Evolutionary conservation across 192 early-diverging fungal genomes (phyloP).

Genomic region (Coemansia sp.): DNA sequence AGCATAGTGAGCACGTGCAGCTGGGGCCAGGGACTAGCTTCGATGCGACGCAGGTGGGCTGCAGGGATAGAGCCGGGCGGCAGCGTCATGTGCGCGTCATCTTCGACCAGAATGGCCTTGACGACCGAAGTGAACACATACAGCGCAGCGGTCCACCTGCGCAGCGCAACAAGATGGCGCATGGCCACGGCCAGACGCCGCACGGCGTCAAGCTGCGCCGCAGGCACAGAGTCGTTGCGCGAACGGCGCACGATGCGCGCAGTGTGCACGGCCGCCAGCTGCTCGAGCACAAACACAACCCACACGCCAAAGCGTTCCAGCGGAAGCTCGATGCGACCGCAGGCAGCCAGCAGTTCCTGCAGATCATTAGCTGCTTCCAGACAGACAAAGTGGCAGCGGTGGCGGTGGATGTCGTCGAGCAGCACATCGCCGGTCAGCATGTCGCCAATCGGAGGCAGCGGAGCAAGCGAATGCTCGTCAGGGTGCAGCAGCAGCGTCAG

Average conservation of each 20-base stretch:
- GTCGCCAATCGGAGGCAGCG: neutral
- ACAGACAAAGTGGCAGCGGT: slow-evolving; percentile 24
- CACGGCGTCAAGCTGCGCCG: slow-evolving; percentile 21
- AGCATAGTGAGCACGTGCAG: slow-evolving; percentile 39
- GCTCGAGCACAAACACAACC: slow-evolving; percentile 29
- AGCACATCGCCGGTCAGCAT: slow-evolving; percentile 17
- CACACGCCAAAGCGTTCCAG: slow-evolving; percentile 26
- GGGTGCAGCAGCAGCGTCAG: slow-evolving; percentile 18
- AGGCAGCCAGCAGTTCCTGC: slow-evolving; percentile 11
- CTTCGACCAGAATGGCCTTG: slow-evolving; percentile 28
- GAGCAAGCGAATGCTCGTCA: neutral
- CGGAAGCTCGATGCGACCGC: slow-evolving; percentile 6
- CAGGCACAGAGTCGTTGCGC: neutral
- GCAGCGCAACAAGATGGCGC: slow-evolving; percentile 23
- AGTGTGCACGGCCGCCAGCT: slow-evolving; percentile 20
- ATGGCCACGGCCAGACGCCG: slow-evolving; percentile 18
- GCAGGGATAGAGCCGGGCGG: neutral
- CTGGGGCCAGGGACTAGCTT: slow-evolving; percentile 24
- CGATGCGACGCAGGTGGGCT: neutral
- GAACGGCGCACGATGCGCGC: neutral
- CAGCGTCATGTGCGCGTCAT: neutral
- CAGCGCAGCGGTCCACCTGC: slow-evolving; percentile 38
- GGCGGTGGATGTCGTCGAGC: slow-evolving; percentile 17
- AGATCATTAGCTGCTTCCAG: slow-evolving; percentile 26
- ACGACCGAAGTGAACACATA: slow-evolving; percentile 38